These are phyloP conservation scores for Sarocladium oryzae DNA, from an alignment of 2,329 filamentous ascomycete species.

Conservation along the genomic window DNA sequence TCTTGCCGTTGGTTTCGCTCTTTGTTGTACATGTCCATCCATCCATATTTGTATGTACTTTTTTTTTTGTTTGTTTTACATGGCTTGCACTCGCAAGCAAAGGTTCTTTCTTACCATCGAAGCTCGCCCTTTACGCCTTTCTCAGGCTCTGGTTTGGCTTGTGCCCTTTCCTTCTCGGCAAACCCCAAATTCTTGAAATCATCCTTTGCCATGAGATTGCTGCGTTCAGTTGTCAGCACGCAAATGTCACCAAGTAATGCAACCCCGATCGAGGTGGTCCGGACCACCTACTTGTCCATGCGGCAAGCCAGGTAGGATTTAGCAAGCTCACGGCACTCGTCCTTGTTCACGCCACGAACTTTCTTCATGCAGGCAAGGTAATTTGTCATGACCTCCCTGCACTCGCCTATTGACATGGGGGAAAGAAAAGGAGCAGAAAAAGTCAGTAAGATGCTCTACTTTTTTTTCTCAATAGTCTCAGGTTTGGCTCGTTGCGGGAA, in stretches of 20 bases:
- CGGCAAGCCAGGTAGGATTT: conserved; percentile 86
- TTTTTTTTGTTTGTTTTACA: neutral
- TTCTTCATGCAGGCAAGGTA: conserved; percentile 87
- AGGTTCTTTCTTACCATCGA: conserved; percentile 21
- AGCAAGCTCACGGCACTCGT: conserved; percentile 76
- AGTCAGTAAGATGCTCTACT: neutral
- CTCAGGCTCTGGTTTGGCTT: conserved; percentile 20
- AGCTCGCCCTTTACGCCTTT: conserved; percentile 31
- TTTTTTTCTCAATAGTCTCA: conserved; percentile 8
- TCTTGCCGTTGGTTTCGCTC: no score
- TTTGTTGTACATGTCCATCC: no score
- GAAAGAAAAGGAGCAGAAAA: neutral
- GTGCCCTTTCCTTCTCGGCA: conserved; percentile 21
- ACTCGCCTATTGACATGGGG: conserved; percentile 63
- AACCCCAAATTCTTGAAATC: conserved; percentile 94
- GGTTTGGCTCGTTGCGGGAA: conserved; percentile 4
- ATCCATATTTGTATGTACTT: neutral
- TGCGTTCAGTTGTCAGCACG: conserved; percentile 24
- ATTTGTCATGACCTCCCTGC: conserved; percentile 77
- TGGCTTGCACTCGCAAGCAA: neutral
- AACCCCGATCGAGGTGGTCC: neutral
- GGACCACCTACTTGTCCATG: conserved; percentile 81
- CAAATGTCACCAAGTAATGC: neutral
- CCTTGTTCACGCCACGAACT: conserved; percentile 75
- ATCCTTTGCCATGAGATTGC: conserved; percentile 93